Base-by-base conservation (phyloP, 352 stramenopile genomes). In the Phytophthora kernoviae region DNA sequence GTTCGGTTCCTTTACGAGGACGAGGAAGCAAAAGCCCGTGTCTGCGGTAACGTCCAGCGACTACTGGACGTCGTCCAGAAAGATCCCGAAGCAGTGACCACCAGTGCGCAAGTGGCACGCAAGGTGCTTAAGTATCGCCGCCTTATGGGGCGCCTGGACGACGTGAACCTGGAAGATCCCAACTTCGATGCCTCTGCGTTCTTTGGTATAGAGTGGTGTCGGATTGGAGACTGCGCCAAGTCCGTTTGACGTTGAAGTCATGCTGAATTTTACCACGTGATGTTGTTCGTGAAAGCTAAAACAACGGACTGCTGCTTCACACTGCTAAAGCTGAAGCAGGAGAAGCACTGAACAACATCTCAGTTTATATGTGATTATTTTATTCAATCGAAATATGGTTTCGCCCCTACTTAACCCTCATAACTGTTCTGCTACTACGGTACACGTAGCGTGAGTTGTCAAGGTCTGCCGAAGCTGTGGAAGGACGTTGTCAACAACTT, bases 181-280 rank as follows among this genome's bases (percentile, higher is more conserved):
- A 26, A 65, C 36, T 75, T 80, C 37, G 71, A 80, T 24, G 67
- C 58, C 37, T 77, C 71, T 15, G 71, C 66, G 5, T 80, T 77
- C 53, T 73, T 80, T 15, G 71, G 71, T 32, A 70, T 80, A 36
- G 71, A 76, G 50, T 80, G 71, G 71, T 65, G 68, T 51, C 69
- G 58, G 22, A 33, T 71, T 10, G 54, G 42, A 50, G 47, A 50
- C 4, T 50, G 8, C 20, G 11, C 22, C 10, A 33, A 18, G 41
- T 32, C 55, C 40, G 43, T 49, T 20, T 71, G 55, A 59, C 64
- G 62, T 47, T 75, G 52, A 68, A 64, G 49, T 58, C 26, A 37
- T 18, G 37, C 11, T 21, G 37, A 43, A 5, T 3, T 39, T 15
- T 5, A 39, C 33, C 33, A 6, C 24, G 24, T 30, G 3, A 30